Percentiles rank a stretch among this genome's conserved stretches.
These are phyloP conservation scores for Pleurotus ostreatus DNA, from an alignment of 768 basidiomycete genomes.

Conservation along the genomic window DNA sequence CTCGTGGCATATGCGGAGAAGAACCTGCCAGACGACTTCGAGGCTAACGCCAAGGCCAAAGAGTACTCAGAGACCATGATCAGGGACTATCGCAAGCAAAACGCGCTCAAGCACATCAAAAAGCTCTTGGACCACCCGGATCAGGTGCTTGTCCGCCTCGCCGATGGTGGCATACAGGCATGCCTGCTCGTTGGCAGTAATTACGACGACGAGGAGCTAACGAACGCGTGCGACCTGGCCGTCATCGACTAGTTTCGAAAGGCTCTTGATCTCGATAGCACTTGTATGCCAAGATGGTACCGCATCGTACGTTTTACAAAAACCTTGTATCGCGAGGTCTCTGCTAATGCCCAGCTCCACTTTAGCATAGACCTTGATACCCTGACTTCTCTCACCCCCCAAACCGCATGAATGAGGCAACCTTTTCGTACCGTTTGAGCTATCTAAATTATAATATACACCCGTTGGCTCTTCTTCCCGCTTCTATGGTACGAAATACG, in stretches of 20 bases:
- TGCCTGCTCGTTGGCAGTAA: conserved; percentile 1
- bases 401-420: too few species aligned
- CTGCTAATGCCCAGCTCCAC: too few species aligned
- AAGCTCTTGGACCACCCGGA: too few species aligned
- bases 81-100: background rate
- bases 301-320: background rate
- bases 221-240: background rate
- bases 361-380: too few species aligned
- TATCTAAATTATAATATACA: too few species aligned
- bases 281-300: background rate
- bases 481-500: too few species aligned
- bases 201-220: background rate
- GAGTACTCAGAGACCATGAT: background rate
- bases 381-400: too few species aligned
- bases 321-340: too few species aligned
- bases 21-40: background rate
- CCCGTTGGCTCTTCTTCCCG: too few species aligned
- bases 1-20: background rate
- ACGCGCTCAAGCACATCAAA: background rate
- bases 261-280: background rate
- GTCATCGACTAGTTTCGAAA: background rate
- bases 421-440: too few species aligned
- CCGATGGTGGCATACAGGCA: too few species aligned
- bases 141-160: too few species aligned
- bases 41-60: background rate